Base-by-base conservation (phyloP, 306 rosid genomes). In the Fagus sylvatica region DNA sequence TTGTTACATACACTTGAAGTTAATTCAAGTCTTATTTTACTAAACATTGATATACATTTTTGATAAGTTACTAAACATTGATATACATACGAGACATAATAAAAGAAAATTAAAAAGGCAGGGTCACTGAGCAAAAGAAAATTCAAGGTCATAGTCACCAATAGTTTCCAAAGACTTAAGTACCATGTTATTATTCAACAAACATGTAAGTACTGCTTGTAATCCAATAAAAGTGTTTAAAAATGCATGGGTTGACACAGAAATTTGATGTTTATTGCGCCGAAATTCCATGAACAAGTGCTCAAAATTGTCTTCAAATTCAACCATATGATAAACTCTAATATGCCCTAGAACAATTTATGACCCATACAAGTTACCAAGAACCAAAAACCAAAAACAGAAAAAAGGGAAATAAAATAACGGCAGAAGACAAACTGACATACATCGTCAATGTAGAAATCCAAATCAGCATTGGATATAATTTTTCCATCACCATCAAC, bases 401-500 rank as follows among this genome's bases (percentile, higher is more conserved):
- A 36, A 75, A 37, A 40, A 41, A 12, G 43, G 41, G 15, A 48
- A 65, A 74, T 46, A 60, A 40, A 74, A 62, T 48, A 30, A 46
- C 22, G 53, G 34, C 30, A 42, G 19, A 78, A 57, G 65, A 75
- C 51, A 65, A 80, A 43, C 1, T 76, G 61, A 73, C 93, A 61
- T 87, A 93, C 99, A 81, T 96, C 94, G 22, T 93, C 93, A 77
- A 96, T 86, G 79, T 85, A 91, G 90, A 96, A 93, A 86, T 91
- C 96, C 81, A 93, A 66, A 75, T 93, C 98, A 33, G 99, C 98
- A 84, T 93, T 96, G 75, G 97, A 96, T 56, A 74, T 75, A 34
- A 91, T 72, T 89, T 93, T 91, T 72, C 93, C 90, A 77, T 84
- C 89, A 64, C 88, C 72, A 75, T 85, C 97, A 83, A 96, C 98